phyloP scores from a whole-genome alignment of 1,139 yeast species.

The Sugiyamaella pinicola region DNA sequence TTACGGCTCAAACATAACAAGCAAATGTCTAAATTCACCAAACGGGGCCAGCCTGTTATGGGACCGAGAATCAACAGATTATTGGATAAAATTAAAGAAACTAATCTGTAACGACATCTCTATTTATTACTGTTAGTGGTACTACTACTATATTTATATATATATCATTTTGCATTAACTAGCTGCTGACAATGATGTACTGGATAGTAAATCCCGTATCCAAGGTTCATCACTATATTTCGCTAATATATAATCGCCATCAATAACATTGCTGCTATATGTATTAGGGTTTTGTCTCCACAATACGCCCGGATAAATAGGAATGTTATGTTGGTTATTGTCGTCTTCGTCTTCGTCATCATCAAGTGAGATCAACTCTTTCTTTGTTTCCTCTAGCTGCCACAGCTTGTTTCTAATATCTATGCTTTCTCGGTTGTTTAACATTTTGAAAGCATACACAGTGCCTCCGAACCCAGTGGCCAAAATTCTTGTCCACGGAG shows the following conservation, averaged over 20 bases:
- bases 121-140: neutral
- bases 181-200: slow-evolving; percentile 13
- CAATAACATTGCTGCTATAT: slow-evolving; percentile 14
- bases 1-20: slow-evolving; percentile 54
- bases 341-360: neutral
- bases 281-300: slow-evolving; percentile 4
- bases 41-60: slow-evolving; percentile 85
- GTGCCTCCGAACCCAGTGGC: slow-evolving; percentile 24
- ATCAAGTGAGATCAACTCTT: neutral
- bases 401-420: slow-evolving; percentile 5
- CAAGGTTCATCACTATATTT: slow-evolving; percentile 14
- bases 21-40: slow-evolving; percentile 58
- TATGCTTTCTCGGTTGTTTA: slow-evolving; percentile 9
- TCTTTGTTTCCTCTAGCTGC: neutral
- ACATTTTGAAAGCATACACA: slow-evolving; percentile 22
- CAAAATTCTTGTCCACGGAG: slow-evolving; percentile 13
- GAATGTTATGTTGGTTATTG: slow-evolving; percentile 2
- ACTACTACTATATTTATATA: neutral
- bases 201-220: slow-evolving; percentile 18
- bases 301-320: slow-evolving; percentile 19
- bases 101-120: neutral
- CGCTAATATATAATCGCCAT: slow-evolving; percentile 20
- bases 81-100: slow-evolving; percentile 62
- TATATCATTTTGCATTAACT: neutral
- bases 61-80: slow-evolving; percentile 82